Evolutionary conservation across 225 moss, liverwort and hornwort genomes (phyloP), one percentile per base, ranked within the genome.

Genomic region (Bryum argenteum): DNA sequence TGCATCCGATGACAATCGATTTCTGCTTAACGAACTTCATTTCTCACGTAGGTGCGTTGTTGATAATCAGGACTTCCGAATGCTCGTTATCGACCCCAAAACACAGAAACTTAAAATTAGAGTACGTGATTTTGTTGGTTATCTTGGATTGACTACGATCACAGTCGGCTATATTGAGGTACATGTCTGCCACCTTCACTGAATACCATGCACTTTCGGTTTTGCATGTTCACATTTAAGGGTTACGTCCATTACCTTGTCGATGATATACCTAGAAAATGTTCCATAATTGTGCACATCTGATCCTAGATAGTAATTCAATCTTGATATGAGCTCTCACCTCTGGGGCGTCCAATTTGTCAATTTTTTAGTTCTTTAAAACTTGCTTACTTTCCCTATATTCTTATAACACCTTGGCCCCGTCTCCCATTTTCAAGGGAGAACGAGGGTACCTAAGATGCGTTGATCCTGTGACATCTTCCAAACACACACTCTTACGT

Each of bases 51-150:
- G 22, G 37, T 51, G 47, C 33, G 5, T 61, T 67, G 20, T 71
- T 82, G 69, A n/a, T 54, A 18, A 66, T 61, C 94, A 97, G 91
- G 96, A 97, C 78, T 92, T 97, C 55, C 85, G 90, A 56, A 76
- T 97, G 66, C 82, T 97, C 41, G 96, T 94, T 55, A 86, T 91
- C 67, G 75, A 97, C 67, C 89, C 88, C 3, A 81, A 67, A 58
- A 80, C 68, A 60, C 93, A 97, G 85, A 89, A 80, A 65, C 75
- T 94, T 73, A 81, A 71, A 83, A 81, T 97, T 9, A 86, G 88
- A 74, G 83, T 97, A 22, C 87, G 93, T 65, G 96, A 97, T 82
- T 94, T 83, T 23, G 78, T 97, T 59, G 93, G 94, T 68, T 93
- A 92, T 54, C 70, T 97, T 37, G 89, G 88, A 66, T 81, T 90